A percentile compares a stretch with the other conserved stretches of the same genome.
phyloP scores from a whole-genome alignment of 306 rosid species.

The Inga laurina region DNA sequence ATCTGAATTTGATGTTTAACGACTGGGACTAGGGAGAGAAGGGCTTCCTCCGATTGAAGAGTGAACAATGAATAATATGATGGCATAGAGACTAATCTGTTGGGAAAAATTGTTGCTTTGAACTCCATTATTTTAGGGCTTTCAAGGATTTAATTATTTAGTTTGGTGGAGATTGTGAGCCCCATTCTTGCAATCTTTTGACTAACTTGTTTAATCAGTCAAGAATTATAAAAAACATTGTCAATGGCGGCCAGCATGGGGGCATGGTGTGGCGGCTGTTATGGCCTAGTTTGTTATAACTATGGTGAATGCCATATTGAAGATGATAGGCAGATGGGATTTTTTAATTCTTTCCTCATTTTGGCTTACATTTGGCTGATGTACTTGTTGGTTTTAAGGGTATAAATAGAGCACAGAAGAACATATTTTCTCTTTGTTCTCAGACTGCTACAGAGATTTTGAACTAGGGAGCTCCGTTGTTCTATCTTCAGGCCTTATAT shows the following conservation, averaged over 20 bases:
- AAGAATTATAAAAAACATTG: not conserved
- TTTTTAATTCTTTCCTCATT: not conserved
- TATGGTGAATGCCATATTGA: not conserved
- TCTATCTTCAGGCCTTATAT: not conserved
- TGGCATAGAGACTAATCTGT: not conserved
- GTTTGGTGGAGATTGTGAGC: conserved; percentile 12
- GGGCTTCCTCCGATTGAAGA: conserved; percentile 12
- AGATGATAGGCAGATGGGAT: not conserved
- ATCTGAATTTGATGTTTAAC: conserved; percentile 1
- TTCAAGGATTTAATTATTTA: not conserved
- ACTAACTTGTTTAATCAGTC: not conserved
- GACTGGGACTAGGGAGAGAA: not conserved
- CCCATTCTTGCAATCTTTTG: not conserved
- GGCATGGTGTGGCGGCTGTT: not conserved
- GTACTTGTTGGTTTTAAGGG: not conserved
- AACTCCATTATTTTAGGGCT: conserved; percentile 12
- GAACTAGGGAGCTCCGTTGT: not conserved
- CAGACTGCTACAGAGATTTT: not conserved
- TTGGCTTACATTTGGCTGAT: not conserved
- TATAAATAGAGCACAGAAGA: not conserved
- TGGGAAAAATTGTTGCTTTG: conserved; percentile 8
- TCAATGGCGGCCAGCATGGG: not conserved
- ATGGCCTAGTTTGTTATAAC: not conserved
- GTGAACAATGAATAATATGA: not conserved
- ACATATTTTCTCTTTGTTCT: not conserved